phyloP scores from a whole-genome alignment of 75 land plant species.

The Selaginella tamariscina region DNA sequence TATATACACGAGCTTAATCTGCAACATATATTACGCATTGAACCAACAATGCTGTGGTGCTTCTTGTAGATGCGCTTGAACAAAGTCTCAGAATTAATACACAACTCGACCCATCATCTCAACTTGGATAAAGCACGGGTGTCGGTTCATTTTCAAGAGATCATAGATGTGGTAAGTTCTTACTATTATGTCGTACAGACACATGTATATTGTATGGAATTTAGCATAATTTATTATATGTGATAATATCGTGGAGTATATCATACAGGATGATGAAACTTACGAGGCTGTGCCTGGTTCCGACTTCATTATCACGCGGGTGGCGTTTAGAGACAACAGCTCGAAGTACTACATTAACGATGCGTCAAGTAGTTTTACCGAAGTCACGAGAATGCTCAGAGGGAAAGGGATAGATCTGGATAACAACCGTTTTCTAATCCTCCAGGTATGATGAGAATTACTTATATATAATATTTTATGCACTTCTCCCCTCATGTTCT shows the following conservation, averaged over 20 bases:
- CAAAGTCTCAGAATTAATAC: conserved; percentile 96
- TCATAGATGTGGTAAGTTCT: conserved; percentile 61
- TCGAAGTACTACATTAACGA: conserved; percentile 90
- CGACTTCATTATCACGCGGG: conserved; percentile 70
- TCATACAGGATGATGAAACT: conserved; percentile 73
- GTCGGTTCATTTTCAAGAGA: conserved; percentile 92
- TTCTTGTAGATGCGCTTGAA: conserved; percentile 71
- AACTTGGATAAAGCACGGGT: conserved; percentile 89
- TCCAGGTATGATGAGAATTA: conserved; percentile 42
- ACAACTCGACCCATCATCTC: conserved; percentile 88
- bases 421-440: conserved; percentile 87
- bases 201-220: not conserved
- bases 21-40: no score
- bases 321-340: conserved; percentile 82
- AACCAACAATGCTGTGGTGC: conserved; percentile 11
- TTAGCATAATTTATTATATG: no score
- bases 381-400: conserved; percentile 76
- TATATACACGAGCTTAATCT: no score
- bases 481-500: not conserved
- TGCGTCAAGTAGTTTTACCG: conserved; percentile 84
- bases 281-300: conserved; percentile 70
- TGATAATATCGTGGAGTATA: no score
- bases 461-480: not conserved
- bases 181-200: not conserved
- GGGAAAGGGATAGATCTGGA: conserved; percentile 94